Evolutionary conservation across 257 asterid species (phyloP).

Genomic region (Solanum ossicruentum): DNA sequence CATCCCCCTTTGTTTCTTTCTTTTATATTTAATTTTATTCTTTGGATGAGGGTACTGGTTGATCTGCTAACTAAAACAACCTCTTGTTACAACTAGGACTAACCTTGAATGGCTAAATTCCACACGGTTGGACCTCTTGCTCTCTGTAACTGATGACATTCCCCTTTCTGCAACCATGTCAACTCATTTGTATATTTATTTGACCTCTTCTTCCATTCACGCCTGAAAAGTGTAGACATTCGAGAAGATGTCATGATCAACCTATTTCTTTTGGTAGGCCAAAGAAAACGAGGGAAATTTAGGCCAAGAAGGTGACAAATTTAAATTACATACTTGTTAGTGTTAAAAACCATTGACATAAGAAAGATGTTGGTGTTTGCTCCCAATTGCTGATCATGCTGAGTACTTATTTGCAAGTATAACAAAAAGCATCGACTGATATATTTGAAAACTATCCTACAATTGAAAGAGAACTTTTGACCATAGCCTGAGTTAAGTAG

Average conservation of each 20-base stretch:
- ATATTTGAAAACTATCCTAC: background rate
- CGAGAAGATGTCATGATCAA: background rate
- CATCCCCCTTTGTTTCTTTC: background rate
- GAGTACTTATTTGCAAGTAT: background rate
- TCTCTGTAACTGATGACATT: background rate
- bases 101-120: background rate
- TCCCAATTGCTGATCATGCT: background rate
- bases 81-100: background rate
- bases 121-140: background rate
- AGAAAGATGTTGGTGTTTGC: background rate
- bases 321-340: background rate
- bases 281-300: background rate
- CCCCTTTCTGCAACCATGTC: background rate
- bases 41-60: background rate
- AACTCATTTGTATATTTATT: background rate
- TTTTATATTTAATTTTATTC: background rate
- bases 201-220: background rate
- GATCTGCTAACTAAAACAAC: background rate
- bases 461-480: background rate
- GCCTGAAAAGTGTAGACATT: background rate
- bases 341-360: background rate
- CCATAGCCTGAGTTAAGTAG: background rate
- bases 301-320: background rate
- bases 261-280: background rate
- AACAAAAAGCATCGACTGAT: background rate